Evolutionary conservation across 2,329 filamentous ascomycete genomes (phyloP).

Genomic region (Hypoxylon sp.): DNA sequence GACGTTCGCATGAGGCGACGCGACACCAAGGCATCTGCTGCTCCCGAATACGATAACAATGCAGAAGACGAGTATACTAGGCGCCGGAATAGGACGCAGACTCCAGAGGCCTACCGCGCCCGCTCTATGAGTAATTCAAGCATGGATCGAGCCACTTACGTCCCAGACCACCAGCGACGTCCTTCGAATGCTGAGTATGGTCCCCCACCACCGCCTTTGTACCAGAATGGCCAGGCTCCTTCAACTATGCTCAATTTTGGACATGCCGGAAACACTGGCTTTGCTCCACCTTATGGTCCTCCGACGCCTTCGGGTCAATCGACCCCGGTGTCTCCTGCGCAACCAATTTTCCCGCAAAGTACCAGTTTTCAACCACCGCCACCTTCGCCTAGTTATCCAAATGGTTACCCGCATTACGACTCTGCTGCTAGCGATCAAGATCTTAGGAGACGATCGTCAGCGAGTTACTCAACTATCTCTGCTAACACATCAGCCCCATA

Average conservation of each 20-base stretch:
- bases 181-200: conserved; percentile 51
- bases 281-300: conserved; percentile 49
- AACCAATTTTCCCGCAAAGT: conserved; percentile 46
- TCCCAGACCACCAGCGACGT: conserved; percentile 46
- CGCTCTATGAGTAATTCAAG: conserved; percentile 53
- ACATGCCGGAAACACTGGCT: conserved; percentile 43
- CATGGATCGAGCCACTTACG: conserved; percentile 49
- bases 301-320: conserved; percentile 46
- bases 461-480: conserved; percentile 44
- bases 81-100: conserved; percentile 49
- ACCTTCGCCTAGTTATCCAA: conserved; percentile 40
- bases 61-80: conserved; percentile 70
- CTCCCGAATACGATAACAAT: conserved; percentile 61
- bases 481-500: conserved; percentile 41
- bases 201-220: conserved; percentile 49
- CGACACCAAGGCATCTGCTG: conserved; percentile 70
- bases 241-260: conserved; percentile 49
- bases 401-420: conserved; percentile 46
- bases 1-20: conserved; percentile 93
- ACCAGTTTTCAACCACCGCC: conserved; percentile 39
- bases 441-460: conserved; percentile 44
- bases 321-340: conserved; percentile 50
- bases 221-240: conserved; percentile 45
- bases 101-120: conserved; percentile 50
- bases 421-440: conserved; percentile 44